A percentile compares a stretch with the other conserved stretches of the same genome.
phyloP scores from a whole-genome alignment of 192 early-diverging fungal genomes.

The Coemansia sp. region DNA sequence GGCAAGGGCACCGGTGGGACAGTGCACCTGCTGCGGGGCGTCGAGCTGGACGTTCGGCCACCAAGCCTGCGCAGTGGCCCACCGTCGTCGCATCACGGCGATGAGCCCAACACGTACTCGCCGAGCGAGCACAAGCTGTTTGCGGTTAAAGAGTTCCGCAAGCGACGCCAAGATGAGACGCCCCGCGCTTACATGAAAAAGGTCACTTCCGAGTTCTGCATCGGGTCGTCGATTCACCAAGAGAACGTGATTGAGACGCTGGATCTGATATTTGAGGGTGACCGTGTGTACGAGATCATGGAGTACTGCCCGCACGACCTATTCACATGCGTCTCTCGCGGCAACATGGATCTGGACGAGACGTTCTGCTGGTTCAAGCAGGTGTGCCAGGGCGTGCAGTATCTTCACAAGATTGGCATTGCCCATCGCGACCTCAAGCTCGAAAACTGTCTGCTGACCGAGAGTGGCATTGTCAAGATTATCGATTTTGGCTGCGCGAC shows the following conservation, averaged over 20 bases:
- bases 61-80: slow-evolving; percentile 52
- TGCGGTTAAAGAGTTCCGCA: slow-evolving; percentile 81
- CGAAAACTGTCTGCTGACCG: slow-evolving; percentile 82
- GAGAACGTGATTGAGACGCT: slow-evolving; percentile 77
- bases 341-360: slow-evolving; percentile 73
- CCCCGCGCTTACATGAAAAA: slow-evolving; percentile 79
- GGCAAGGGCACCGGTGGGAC: slow-evolving; percentile 73
- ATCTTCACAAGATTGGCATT: slow-evolving; percentile 87
- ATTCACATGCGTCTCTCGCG: slow-evolving; percentile 75
- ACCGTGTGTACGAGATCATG: slow-evolving; percentile 74
- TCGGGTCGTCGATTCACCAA: slow-evolving; percentile 72
- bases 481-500: slow-evolving; percentile 94
- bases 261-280: slow-evolving; percentile 70
- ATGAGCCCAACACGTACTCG: slow-evolving; percentile 32
- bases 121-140: slow-evolving; percentile 63
- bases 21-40: slow-evolving; percentile 65
- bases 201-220: slow-evolving; percentile 81
- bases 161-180: slow-evolving; percentile 62
- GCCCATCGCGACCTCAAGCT: slow-evolving; percentile 93
- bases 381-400: slow-evolving; percentile 76
- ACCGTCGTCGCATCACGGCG: slow-evolving; percentile 43
- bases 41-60: slow-evolving; percentile 29
- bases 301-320: slow-evolving; percentile 92
- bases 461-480: slow-evolving; percentile 78
- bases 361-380: slow-evolving; percentile 88